Conservation (phyloP, 345 rosid species). For the Ceriops tagal region DNA sequence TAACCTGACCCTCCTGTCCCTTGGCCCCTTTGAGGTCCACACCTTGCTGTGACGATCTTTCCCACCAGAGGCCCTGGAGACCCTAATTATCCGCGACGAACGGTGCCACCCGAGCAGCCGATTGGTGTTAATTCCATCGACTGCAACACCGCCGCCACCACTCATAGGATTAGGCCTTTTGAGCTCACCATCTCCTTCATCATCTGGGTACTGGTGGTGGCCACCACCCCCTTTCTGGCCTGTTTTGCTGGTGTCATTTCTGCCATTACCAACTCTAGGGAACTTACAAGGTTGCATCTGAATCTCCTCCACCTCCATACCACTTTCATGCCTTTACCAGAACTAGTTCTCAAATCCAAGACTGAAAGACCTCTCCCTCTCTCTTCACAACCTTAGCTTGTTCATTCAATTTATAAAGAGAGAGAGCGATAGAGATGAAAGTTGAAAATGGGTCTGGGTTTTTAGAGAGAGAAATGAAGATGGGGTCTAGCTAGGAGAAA, state of each 20-base stretch:
- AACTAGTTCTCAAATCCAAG: constrained; percentile 12
- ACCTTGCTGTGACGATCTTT: constrained; percentile 99
- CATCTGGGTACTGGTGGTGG: constrained; percentile 42
- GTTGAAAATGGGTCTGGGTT: not conserved
- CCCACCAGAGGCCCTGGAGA: constrained; percentile 94
- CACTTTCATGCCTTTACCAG: constrained; percentile 68
- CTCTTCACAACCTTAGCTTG: constrained; percentile 1
- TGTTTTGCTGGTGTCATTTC: constrained; percentile 35
- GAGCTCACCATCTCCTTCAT: constrained; percentile 51
- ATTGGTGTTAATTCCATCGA: constrained; percentile 22
- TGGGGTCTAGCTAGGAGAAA: not conserved
- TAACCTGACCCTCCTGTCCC: constrained; percentile 88
- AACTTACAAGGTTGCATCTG: constrained; percentile 57
- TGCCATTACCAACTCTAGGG: constrained; percentile 52
- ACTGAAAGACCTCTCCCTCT: constrained; percentile 9
- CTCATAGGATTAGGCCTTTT: constrained; percentile 30
- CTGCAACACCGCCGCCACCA: constrained; percentile 13
- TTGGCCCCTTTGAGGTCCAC: constrained; percentile 84
- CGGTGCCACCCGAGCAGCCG: constrained; percentile 61
- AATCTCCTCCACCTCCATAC: constrained; percentile 83
- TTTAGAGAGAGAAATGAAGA: constrained; percentile 11
- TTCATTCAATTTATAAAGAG: not conserved
- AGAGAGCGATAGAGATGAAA: constrained; percentile 1
- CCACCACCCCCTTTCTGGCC: constrained; percentile 22
- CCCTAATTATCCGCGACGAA: constrained; percentile 87